Evolutionary conservation across 2,329 filamentous ascomycete genomes (phyloP).

Genomic region (Colletotrichum melonis): DNA sequence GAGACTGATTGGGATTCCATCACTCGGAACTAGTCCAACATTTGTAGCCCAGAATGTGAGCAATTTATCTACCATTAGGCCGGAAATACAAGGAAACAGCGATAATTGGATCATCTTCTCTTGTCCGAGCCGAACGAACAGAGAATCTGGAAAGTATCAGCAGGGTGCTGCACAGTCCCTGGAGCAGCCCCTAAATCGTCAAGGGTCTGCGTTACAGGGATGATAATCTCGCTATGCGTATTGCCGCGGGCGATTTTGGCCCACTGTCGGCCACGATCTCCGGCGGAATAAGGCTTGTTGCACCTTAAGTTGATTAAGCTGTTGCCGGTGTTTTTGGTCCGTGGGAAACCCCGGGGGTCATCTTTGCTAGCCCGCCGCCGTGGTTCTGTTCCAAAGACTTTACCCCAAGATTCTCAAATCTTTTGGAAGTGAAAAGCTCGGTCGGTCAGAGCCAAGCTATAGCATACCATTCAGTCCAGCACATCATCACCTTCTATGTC

Average conservation of each 20-base stretch:
- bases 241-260: not conserved
- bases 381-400: not conserved
- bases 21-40: not conserved
- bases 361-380: not conserved
- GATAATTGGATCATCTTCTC: not conserved
- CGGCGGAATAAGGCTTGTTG: not conserved
- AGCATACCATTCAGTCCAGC: not conserved
- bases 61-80: not conserved
- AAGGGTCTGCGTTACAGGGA: not conserved
- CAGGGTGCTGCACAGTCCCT: not conserved
- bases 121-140: not conserved
- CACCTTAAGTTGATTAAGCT: not conserved
- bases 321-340: slow-evolving; percentile 1
- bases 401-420: not conserved
- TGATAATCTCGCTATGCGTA: not conserved
- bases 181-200: not conserved
- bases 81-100: not conserved
- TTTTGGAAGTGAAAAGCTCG: too few relatives aligned
- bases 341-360: not conserved
- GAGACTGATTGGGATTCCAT: not conserved
- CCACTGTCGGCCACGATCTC: not conserved
- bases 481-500: not conserved
- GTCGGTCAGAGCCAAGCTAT: not conserved
- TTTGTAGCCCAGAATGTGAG: not conserved
- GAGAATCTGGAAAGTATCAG: not conserved